phyloP scores from a whole-genome alignment of 1,284 basidiomycete species.

The Apiotrichum laibachii region DNA sequence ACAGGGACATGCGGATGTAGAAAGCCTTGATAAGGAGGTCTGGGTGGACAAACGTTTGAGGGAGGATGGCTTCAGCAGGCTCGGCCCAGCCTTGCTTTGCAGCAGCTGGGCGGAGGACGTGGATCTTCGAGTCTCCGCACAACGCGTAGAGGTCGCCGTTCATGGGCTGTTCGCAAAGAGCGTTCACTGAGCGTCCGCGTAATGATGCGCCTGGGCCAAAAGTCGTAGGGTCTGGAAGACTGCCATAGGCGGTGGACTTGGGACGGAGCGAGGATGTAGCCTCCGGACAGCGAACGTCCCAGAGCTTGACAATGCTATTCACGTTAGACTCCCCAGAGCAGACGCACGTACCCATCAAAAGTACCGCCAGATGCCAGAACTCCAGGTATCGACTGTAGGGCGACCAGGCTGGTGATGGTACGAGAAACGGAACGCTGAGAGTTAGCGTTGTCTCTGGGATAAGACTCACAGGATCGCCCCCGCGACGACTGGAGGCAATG shows the following conservation, averaged over 20 bases:
- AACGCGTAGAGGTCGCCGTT: conserved; percentile 44
- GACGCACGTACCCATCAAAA: conserved; percentile 43
- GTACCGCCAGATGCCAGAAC: conserved; percentile 48
- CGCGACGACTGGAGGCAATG: not conserved
- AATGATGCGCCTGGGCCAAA: conserved; percentile 24
- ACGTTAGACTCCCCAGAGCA: not conserved
- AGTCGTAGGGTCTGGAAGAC: conserved; percentile 40
- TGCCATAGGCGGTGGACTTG: conserved; percentile 22
- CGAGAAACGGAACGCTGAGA: conserved; percentile 40
- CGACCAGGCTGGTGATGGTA: conserved; percentile 47
- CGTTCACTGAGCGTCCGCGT: conserved; percentile 41
- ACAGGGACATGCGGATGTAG: conserved; percentile 46
- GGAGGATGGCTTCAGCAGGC: conserved; percentile 26
- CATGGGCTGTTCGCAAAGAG: conserved; percentile 37
- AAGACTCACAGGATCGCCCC: not conserved
- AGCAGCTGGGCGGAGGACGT: conserved; percentile 38
- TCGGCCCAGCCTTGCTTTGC: conserved; percentile 5
- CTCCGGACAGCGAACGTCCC: conserved; percentile 48
- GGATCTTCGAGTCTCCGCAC: conserved; percentile 43
- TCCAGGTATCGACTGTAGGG: conserved; percentile 44
- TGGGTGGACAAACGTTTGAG: conserved; percentile 39
- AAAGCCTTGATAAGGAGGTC: conserved; percentile 40
- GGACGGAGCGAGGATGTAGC: conserved; percentile 26
- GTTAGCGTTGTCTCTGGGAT: not conserved
- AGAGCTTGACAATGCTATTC: conserved; percentile 48